Evolutionary conservation across 371 early-diverging fungal genomes (phyloP), one percentile per base, ranked within the genome.

Genomic region (Circinella umbellata): DNA sequence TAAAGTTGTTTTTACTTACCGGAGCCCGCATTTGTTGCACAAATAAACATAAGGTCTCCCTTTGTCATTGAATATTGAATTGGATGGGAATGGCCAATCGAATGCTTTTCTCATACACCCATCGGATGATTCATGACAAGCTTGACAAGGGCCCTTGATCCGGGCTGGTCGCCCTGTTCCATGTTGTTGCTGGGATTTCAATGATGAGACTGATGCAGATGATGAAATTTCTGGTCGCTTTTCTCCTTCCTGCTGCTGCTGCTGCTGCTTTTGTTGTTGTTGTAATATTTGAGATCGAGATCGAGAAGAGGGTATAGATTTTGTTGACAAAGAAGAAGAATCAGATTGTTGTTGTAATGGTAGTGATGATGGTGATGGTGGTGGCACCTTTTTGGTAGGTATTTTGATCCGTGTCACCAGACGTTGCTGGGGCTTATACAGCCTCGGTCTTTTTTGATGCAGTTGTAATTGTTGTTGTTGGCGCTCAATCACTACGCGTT

Each of bases 31-130:
- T 66, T 84, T 84, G 76, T 84, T 84, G 70, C 84, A 84, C 27
- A 84, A 75, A 69, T 81, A 80, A 61, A 81, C 82, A 78, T 77
- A 84, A 1, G 80, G 76, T 39, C 73, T 71, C 15, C 84, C 84
- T 61, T 84, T 81, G 55, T 80, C 80, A 70, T 80, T 76, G 59
- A 76, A 79, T 4, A 73, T 54, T 0, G 71, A 65, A 62, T 70
- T 74, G 11, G 76, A 73, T 61, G 80, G 71, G 63, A 84, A 81
- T n/a, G 84, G 84, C 84, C 84, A 84, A 69, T 81, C 68, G 60
- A 80, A 84, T 17, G 81, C 84, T 51, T 84, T 84, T n/a, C 84
- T 77, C 80, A 84, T 84, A 67, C 84, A 84, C 11, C 79, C 80
- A 66, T 84, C 84, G 10, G 81, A 78, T 18, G 76, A 69, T 61